Percentiles rank a stretch among this genome's conserved stretches.
These are phyloP conservation scores for Cryphonectria parasitica DNA, from an alignment of 2,329 filamentous ascomycete genomes.

Conservation along the genomic window DNA sequence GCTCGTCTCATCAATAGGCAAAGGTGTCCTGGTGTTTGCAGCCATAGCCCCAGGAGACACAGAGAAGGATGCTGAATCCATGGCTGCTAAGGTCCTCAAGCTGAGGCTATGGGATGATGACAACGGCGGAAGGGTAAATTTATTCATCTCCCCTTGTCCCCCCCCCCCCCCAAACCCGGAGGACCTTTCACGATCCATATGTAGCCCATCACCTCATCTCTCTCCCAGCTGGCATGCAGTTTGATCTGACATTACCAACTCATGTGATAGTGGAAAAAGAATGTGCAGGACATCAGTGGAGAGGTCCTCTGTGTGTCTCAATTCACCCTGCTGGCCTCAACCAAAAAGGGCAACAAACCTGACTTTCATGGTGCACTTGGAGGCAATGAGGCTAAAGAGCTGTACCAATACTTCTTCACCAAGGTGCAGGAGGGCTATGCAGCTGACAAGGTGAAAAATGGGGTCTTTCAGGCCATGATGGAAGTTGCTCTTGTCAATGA, in stretches of 20 bases:
- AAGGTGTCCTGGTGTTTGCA: constrained; percentile 87
- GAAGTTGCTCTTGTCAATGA: constrained; percentile 93
- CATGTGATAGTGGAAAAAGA: constrained; percentile 78
- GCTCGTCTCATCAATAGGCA: constrained; percentile 87
- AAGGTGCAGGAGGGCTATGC: constrained; percentile 75
- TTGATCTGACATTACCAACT: constrained; percentile 28
- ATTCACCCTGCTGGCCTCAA: constrained; percentile 89
- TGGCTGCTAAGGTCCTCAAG: constrained; percentile 86
- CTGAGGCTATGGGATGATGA: constrained; percentile 91
- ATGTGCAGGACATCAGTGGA: constrained; percentile 83
- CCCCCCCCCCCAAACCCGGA: constrained; percentile 12
- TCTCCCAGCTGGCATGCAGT: not conserved
- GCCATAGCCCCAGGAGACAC: constrained; percentile 91
- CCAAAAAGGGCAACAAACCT: constrained; percentile 95
- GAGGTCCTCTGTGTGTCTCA: constrained; percentile 98
- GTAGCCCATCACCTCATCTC: not conserved
- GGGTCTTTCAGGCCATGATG: constrained; percentile 99
- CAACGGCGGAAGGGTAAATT: constrained; percentile 64
- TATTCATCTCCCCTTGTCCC: constrained; percentile 15
- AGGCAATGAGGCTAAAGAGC: constrained; percentile 73
- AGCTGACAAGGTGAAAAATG: constrained; percentile 81
- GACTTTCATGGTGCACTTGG: constrained; percentile 89
- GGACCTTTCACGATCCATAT: not conserved
- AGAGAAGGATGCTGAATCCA: constrained; percentile 79
- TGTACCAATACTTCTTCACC: constrained; percentile 84